Evolutionary conservation across 164 flowering plant genomes (phyloP), one percentile per base, ranked within the genome.

Genomic region (Macadamia integrifolia): DNA sequence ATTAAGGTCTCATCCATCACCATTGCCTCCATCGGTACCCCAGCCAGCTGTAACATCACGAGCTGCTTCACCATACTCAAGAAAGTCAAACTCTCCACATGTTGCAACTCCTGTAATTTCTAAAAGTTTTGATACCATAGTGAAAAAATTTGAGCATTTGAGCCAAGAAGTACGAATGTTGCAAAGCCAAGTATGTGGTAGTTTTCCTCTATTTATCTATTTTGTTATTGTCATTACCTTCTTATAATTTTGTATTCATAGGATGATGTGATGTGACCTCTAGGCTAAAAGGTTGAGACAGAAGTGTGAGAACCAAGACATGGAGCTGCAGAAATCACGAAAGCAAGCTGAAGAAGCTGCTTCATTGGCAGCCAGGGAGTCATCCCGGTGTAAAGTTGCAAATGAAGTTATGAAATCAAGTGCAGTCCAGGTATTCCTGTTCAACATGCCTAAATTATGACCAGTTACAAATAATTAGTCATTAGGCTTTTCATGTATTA

Each of bases 321-420:
- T 66, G 29, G 87, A 84, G 75, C 79, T 84, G 65, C 85, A 81
- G 68, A 81, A 77, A 68, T 84, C 85, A 56, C 32, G 71, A 58
- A 81, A 71, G 72, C 78, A 75, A 71, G 74, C 74, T 52, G 79
- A 81, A 73, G 83, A 84, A 69, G 83, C 85, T 40, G 71, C 68
- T 63, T 68, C 68, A 49, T 18, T 80, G 56, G 87, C 83, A 69
- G 72, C 87, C 6, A 85, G 80, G 64, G 87, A 84, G 64, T 77
- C 87, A 53, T 75, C 78, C 14, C 81, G 73, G 67, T 75, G 82
- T 59, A 80, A 66, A 76, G 85, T 80, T 32, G 87, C 87, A 64
- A 84, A 84, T 76, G 87, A 84, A 58, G 83, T 81, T 65, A 84
- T 84, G 48, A 84, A 82, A 71, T 84, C 85, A n/a, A 83, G 81